These are phyloP conservation scores for Solanum sejunctum DNA, from an alignment of 257 asterid genomes.

Conservation along the genomic window DNA sequence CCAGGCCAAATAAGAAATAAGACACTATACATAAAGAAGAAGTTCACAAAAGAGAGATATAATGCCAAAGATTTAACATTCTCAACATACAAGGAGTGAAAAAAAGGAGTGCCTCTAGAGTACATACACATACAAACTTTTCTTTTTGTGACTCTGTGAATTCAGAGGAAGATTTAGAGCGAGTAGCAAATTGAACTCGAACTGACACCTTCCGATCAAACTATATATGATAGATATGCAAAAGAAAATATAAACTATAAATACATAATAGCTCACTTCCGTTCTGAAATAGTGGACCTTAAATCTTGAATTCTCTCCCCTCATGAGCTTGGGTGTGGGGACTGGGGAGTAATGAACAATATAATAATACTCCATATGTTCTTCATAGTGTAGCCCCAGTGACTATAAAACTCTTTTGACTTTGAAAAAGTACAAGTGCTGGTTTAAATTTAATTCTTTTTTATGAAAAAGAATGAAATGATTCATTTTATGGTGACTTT, in stretches of 20 bases:
- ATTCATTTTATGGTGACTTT: neutral
- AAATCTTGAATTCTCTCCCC: neutral
- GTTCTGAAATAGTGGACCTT: neutral
- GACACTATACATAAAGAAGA: neutral
- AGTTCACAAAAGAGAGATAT: neutral
- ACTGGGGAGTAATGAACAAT: neutral
- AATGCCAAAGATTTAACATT: neutral
- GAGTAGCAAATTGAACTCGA: neutral
- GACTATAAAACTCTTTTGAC: neutral
- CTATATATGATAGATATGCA: neutral
- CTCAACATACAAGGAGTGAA: neutral
- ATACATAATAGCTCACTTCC: neutral
- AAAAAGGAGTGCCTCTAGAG: neutral
- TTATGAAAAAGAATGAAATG: neutral
- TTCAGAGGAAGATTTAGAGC: neutral
- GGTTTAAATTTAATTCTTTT: neutral
- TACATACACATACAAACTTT: neutral
- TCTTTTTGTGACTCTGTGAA: neutral
- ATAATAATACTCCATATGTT: neutral
- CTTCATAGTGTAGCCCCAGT: neutral
- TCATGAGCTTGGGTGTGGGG: neutral
- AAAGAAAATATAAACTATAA: neutral
- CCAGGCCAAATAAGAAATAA: neutral
- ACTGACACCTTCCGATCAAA: neutral
- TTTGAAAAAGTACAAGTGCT: neutral